Evolutionary conservation across 768 basidiomycete species (phyloP).

Genomic region (Podaxis sp.): DNA sequence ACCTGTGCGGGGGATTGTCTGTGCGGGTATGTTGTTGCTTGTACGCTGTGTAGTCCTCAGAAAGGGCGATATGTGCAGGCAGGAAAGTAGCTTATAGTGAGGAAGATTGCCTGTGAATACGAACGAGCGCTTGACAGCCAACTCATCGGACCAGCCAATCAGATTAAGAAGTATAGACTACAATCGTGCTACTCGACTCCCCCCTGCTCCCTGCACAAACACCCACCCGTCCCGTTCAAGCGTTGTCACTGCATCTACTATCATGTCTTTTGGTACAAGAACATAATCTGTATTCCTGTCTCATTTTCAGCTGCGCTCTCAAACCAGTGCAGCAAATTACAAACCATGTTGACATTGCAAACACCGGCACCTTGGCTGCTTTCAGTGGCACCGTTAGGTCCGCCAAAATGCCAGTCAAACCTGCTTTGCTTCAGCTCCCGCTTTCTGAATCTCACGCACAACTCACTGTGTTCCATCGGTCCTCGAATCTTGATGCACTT

Average conservation of each 20-base stretch:
- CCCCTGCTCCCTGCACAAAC: constrained; percentile 31
- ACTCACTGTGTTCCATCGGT: constrained; percentile 64
- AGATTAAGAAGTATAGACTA: constrained; percentile 14
- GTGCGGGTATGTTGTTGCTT: neutral
- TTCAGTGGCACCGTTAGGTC: constrained; percentile 55
- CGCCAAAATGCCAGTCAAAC: constrained; percentile 55
- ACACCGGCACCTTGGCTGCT: constrained; percentile 50
- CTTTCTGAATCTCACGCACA: neutral
- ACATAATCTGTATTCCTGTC: constrained; percentile 69
- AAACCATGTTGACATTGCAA: constrained; percentile 65
- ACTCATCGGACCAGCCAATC: constrained; percentile 11
- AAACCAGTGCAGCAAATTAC: constrained; percentile 1
- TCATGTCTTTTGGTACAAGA: constrained; percentile 47
- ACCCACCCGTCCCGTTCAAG: constrained; percentile 55
- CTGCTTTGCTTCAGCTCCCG: constrained; percentile 29
- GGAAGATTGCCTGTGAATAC: neutral
- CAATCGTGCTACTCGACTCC: constrained; percentile 23
- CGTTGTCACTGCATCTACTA: constrained; percentile 38
- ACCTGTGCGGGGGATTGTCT: neutral
- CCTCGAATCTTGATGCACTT: constrained; percentile 62
- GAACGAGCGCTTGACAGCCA: neutral
- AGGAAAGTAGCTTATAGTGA: neutral
- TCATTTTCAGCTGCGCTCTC: neutral
- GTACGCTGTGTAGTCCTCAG: neutral
- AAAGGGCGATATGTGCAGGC: neutral